phyloP scores from a whole-genome alignment of 495 filamentous ascomycete species.

The Rusavskia elegans region DNA sequence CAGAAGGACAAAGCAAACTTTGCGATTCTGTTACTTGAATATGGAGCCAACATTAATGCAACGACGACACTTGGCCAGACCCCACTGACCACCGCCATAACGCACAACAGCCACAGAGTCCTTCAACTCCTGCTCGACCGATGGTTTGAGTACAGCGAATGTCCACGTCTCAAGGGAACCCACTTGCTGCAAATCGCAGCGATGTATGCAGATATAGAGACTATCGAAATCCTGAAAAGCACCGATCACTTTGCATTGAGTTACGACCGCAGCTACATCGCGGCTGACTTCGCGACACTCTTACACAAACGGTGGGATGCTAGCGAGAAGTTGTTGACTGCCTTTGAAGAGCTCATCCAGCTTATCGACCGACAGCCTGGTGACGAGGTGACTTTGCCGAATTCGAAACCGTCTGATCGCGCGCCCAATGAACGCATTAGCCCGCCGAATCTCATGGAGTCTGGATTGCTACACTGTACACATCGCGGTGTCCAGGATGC shows the following conservation, averaged over 20 bases:
- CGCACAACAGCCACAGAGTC: conserved; percentile 18
- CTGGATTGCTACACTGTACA: no score
- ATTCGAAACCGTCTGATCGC: no score
- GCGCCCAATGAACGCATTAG: no score
- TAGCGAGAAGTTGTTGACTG: neutral
- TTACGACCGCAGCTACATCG: conserved; percentile 9
- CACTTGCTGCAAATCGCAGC: conserved; percentile 15
- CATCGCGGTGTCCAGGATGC: no score
- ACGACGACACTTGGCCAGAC: neutral
- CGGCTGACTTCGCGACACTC: conserved; percentile 9
- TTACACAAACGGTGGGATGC: neutral
- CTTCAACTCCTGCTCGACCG: conserved; percentile 12
- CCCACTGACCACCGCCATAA: conserved; percentile 4
- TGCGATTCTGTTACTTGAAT: conserved; percentile 2
- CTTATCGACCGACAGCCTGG: neutral
- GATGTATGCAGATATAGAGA: conserved; percentile 16
- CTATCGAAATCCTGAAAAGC: conserved; percentile 8
- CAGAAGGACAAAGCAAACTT: neutral
- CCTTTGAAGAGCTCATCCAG: neutral
- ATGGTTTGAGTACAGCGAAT: conserved; percentile 18
- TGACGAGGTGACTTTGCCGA: no score
- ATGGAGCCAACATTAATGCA: conserved; percentile 5
- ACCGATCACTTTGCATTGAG: conserved; percentile 14
- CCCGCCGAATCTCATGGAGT: no score
- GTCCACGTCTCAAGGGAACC: conserved; percentile 17